These are phyloP conservation scores for Bisporella sp. DNA, from an alignment of 2,329 filamentous ascomycete species.

Conservation along the genomic window DNA sequence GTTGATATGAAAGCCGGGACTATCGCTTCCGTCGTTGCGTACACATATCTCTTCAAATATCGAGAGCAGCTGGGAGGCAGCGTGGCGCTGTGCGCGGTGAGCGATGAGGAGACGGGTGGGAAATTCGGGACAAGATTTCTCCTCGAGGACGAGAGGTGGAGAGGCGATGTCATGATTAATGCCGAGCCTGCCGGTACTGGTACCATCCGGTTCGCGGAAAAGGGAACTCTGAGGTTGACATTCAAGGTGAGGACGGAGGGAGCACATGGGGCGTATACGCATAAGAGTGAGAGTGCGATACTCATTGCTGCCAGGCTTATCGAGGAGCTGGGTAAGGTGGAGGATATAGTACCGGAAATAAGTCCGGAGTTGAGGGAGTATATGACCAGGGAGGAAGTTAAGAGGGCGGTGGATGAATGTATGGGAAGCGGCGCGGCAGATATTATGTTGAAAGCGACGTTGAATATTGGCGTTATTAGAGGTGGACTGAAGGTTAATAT, in stretches of 20 bases:
- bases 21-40: constrained; percentile 33
- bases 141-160: constrained; percentile 27
- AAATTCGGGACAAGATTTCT: constrained; percentile 31
- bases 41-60: constrained; percentile 24
- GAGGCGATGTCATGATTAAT: constrained; percentile 32
- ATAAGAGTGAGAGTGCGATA: constrained; percentile 25
- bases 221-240: constrained; percentile 33
- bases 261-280: constrained; percentile 34
- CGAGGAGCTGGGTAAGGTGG: constrained; percentile 23
- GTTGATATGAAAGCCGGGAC: constrained; percentile 39
- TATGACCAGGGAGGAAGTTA: constrained; percentile 25
- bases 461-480: constrained; percentile 34
- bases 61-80: constrained; percentile 17
- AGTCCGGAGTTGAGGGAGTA: constrained; percentile 23
- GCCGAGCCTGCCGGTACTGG: constrained; percentile 31
- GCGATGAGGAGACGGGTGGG: constrained; percentile 35
- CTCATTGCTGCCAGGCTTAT: constrained; percentile 29
- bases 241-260: constrained; percentile 28
- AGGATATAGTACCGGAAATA: constrained; percentile 23
- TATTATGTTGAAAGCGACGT: constrained; percentile 20
- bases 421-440: constrained; percentile 17
- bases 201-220: constrained; percentile 35
- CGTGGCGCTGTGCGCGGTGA: constrained; percentile 27
- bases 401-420: constrained; percentile 26
- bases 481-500: constrained; percentile 37